Evolutionary conservation across 2,329 filamentous ascomycete species (phyloP).

Genomic region (Microdochium nivale): DNA sequence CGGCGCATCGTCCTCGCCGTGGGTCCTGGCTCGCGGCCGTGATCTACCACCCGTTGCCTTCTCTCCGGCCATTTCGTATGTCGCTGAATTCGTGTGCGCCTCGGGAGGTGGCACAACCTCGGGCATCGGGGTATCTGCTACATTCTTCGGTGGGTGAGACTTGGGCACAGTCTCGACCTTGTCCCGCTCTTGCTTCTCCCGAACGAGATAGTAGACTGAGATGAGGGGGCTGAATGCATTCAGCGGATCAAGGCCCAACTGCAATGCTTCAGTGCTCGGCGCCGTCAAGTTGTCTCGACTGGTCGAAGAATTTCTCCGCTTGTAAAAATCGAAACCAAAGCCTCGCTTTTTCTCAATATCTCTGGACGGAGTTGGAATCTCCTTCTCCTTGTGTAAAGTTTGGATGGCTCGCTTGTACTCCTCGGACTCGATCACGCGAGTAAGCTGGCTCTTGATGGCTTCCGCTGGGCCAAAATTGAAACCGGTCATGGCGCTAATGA

Average conservation of each 20-base stretch:
- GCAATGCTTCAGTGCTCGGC: slow-evolving; percentile 78
- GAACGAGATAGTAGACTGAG: slow-evolving; percentile 93
- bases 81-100: slow-evolving; percentile 76
- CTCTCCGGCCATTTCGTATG: slow-evolving; percentile 85
- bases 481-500: slow-evolving; percentile 90
- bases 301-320: slow-evolving; percentile 78
- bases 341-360: slow-evolving; percentile 77
- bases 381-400: slow-evolving; percentile 59
- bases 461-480: slow-evolving; percentile 94
- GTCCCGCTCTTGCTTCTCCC: slow-evolving; percentile 85
- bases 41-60: slow-evolving; percentile 76
- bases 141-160: slow-evolving; percentile 24
- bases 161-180: slow-evolving; percentile 25
- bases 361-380: slow-evolving; percentile 44
- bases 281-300: slow-evolving; percentile 81
- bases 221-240: slow-evolving; percentile 90
- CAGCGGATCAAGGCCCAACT: slow-evolving; percentile 74
- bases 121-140: slow-evolving; percentile 46
- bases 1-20: slow-evolving; percentile 84
- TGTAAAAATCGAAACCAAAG: slow-evolving; percentile 93
- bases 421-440: slow-evolving; percentile 81
- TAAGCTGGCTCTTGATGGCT: slow-evolving; percentile 72
- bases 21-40: slow-evolving; percentile 79
- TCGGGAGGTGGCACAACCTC: slow-evolving; percentile 75
- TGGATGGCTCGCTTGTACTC: slow-evolving; percentile 86